These are phyloP conservation scores for Onygenales sp. DNA, from an alignment of 2,329 filamentous ascomycete species.

Conservation along the genomic window DNA sequence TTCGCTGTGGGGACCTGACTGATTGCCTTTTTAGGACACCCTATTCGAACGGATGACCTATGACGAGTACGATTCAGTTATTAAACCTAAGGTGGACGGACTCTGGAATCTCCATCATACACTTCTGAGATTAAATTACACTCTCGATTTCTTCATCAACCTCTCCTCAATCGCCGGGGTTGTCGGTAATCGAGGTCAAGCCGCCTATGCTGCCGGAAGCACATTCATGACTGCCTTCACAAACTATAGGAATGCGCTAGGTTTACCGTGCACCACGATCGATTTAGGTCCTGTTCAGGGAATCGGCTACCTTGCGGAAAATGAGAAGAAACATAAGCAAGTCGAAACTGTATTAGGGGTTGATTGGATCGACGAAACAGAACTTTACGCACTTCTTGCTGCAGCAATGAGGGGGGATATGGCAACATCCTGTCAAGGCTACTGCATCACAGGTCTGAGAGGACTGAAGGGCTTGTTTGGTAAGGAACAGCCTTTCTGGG, in stretches of 20 bases:
- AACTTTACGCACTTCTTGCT: slow-evolving; percentile 16
- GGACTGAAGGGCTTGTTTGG: not conserved
- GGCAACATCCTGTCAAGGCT: slow-evolving; percentile 11
- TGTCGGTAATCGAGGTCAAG: slow-evolving; percentile 29
- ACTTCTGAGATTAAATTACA: not conserved
- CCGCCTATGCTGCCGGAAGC: slow-evolving; percentile 31
- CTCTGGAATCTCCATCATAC: slow-evolving; percentile 4
- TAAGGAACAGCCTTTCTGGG: not conserved
- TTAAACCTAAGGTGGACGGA: slow-evolving; percentile 4
- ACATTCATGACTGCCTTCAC: slow-evolving; percentile 23
- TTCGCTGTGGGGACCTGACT: not conserved
- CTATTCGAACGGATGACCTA: slow-evolving; percentile 5
- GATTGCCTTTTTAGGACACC: not conserved
- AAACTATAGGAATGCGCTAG: not conserved
- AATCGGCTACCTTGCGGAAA: slow-evolving; percentile 1
- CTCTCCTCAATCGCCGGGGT: slow-evolving; percentile 19
- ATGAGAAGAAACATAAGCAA: slow-evolving; percentile 4
- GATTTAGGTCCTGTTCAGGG: not conserved
- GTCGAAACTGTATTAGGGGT: slow-evolving; percentile 14
- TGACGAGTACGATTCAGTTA: slow-evolving; percentile 1
- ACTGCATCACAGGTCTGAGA: slow-evolving; percentile 16
- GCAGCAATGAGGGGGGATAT: slow-evolving; percentile 16
- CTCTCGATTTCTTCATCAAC: slow-evolving; percentile 15
- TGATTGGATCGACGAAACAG: slow-evolving; percentile 12
- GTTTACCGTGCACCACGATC: not conserved